A percentile compares a stretch with the other conserved stretches of the same genome.
Evolutionary conservation across 1,284 basidiomycete genomes (phyloP).

Genomic region (Porogramme epimiltina): DNA sequence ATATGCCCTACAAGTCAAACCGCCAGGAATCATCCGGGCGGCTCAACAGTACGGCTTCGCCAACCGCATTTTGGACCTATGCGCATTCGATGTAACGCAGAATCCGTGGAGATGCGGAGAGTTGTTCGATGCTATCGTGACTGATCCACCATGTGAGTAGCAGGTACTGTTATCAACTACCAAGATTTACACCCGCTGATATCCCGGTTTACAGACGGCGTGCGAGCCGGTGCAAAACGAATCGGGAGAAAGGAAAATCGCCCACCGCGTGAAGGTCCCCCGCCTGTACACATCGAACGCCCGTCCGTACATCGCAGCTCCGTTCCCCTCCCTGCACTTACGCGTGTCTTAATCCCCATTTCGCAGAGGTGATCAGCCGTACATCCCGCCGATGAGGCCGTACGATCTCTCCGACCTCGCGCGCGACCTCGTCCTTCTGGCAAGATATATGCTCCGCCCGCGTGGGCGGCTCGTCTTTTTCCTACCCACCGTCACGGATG

Average conservation of each 20-base stretch:
- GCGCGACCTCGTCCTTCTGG: slow-evolving; percentile 80
- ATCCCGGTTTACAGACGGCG: slow-evolving; percentile 66
- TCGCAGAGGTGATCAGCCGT: slow-evolving; percentile 59
- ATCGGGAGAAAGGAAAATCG: slow-evolving; percentile 72
- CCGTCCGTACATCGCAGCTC: slow-evolving; percentile 24
- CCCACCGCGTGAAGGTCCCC: slow-evolving; percentile 23
- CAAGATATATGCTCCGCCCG: slow-evolving; percentile 85
- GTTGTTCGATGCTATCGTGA: slow-evolving; percentile 93
- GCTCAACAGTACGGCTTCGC: slow-evolving; percentile 86
- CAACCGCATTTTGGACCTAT: slow-evolving; percentile 79
- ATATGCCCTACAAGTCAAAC: slow-evolving; percentile 40
- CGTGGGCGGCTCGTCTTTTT: slow-evolving; percentile 93
- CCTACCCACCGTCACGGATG: slow-evolving; percentile 89
- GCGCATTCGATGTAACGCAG: slow-evolving; percentile 88
- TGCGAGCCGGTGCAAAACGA: slow-evolving; percentile 94
- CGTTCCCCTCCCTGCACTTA: not conserved
- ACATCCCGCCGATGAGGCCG: slow-evolving; percentile 87
- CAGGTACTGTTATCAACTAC: not conserved
- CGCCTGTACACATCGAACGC: slow-evolving; percentile 18
- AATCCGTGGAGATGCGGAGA: slow-evolving; percentile 89
- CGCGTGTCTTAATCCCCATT: not conserved
- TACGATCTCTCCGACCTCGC: slow-evolving; percentile 91
- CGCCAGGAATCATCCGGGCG: slow-evolving; percentile 76
- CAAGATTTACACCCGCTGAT: not conserved
- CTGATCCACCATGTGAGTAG: slow-evolving; percentile 88